These are phyloP conservation scores for Quercus cerris DNA, from an alignment of 306 rosid genomes.

Conservation along the genomic window DNA sequence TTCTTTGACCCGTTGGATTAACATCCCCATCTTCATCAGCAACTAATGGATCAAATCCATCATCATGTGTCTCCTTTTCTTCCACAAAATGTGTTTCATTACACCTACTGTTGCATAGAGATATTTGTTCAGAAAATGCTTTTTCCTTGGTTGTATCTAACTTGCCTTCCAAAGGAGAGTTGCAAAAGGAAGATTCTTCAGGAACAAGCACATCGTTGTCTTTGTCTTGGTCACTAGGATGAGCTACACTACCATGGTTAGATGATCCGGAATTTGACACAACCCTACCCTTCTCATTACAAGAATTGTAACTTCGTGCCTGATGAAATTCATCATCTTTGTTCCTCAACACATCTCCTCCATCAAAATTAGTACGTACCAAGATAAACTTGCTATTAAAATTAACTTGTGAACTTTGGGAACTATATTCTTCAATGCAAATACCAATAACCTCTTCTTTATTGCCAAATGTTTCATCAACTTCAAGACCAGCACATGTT, in stretches of 20 bases:
- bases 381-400: too few species aligned
- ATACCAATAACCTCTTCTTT: not conserved
- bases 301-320: too few species aligned
- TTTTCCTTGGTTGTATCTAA: not conserved
- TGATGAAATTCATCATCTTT: too few species aligned
- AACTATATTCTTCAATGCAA: not conserved
- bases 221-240: too few species aligned
- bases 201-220: not conserved
- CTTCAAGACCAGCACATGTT: constrained; percentile 12
- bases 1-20: constrained; percentile 16
- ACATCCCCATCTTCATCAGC: constrained; percentile 24
- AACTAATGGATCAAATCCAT: constrained; percentile 1
- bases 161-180: not conserved
- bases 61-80: constrained; percentile 8
- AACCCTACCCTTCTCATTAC: too few species aligned
- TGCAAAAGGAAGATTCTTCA: constrained; percentile 3
- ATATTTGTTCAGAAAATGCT: constrained; percentile 6
- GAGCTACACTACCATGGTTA: too few species aligned
- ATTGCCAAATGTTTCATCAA: not conserved
- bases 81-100: constrained; percentile 8
- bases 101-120: not conserved
- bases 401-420: too few species aligned
- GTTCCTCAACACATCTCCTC: too few species aligned
- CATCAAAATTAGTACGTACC: too few species aligned
- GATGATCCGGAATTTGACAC: too few species aligned